Percentiles rank a stretch among this genome's conserved stretches.
These are phyloP conservation scores for Pseudogymnoascus destructans DNA, from an alignment of 2,329 filamentous ascomycete species.

Conservation along the genomic window DNA sequence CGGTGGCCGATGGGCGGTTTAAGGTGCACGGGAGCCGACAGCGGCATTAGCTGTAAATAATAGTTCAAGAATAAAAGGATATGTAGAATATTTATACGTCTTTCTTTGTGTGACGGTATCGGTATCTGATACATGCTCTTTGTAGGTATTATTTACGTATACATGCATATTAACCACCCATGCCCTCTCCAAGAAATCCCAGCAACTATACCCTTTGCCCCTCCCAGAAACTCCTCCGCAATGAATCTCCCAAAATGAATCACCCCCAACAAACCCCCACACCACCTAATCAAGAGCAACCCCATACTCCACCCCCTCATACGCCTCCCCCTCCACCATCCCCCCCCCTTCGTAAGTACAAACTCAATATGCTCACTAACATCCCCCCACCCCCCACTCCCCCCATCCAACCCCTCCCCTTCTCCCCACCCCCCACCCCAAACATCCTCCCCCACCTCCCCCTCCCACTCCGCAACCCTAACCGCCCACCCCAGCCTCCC, in stretches of 20 bases:
- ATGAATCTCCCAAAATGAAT: background rate
- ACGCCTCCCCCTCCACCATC: background rate
- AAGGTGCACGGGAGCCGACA: background rate
- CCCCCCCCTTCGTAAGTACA: too few relatives aligned
- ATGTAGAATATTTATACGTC: background rate
- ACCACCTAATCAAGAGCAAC: background rate
- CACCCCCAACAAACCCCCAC: background rate
- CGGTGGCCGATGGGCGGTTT: background rate
- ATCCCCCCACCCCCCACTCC: too few relatives aligned
- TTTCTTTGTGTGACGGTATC: background rate
- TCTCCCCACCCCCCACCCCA: slow-evolving; percentile 14
- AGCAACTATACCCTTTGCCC: background rate
- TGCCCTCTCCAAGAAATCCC: background rate
- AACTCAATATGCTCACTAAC: too few relatives aligned
- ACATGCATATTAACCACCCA: background rate
- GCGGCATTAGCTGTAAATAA: background rate
- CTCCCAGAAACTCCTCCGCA: background rate
- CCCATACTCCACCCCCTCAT: background rate
- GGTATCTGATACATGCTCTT: background rate
- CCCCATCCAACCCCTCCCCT: too few relatives aligned
- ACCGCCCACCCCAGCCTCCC: slow-evolving; percentile 25
- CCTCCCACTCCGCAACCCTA: slow-evolving; percentile 21
- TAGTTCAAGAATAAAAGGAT: background rate
- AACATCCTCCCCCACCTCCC: slow-evolving; percentile 20
- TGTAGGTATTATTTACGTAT: background rate